Evolutionary conservation across 2,329 filamentous ascomycete species (phyloP).

Genomic region (Cercospora nicotianae): DNA sequence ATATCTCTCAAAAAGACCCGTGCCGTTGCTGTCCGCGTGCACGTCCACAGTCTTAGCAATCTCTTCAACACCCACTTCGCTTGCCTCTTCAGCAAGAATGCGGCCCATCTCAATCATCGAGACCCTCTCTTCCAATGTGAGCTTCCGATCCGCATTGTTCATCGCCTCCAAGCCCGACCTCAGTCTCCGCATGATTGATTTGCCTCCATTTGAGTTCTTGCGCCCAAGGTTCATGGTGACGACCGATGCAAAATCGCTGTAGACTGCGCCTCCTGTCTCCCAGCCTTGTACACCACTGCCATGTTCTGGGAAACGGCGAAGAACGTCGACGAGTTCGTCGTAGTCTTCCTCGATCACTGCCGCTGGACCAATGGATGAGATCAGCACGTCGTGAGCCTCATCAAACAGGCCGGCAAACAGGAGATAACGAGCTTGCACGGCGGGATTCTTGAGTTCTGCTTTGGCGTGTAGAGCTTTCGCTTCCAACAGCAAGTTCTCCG

Average conservation of each 20-base stretch:
- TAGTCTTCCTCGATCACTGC: conserved; percentile 83
- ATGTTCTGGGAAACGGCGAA: conserved; percentile 67
- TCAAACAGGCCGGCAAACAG: conserved; percentile 64
- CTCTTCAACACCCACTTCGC: conserved; percentile 37
- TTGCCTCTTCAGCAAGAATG: conserved; percentile 66
- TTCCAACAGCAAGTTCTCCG: conserved; percentile 77
- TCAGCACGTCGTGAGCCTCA: conserved; percentile 82
- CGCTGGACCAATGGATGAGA: conserved; percentile 74
- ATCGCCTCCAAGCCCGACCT: conserved; percentile 41
- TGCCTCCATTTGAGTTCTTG: conserved; percentile 37
- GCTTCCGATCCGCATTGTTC: conserved; percentile 45
- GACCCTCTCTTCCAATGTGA: conserved; percentile 58
- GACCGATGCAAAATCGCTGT: conserved; percentile 43
- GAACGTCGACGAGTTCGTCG: conserved; percentile 64
- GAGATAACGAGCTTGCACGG: conserved; percentile 73
- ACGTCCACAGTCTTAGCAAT: conserved; percentile 29
- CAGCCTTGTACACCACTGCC: conserved; percentile 57
- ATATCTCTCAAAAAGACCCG: conserved; percentile 48
- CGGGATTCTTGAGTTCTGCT: conserved; percentile 67
- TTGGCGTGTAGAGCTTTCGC: conserved; percentile 83
- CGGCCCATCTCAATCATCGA: conserved; percentile 81
- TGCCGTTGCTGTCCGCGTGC: conserved; percentile 41
- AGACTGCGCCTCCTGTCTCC: conserved; percentile 78
- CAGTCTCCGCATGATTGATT: conserved; percentile 34
- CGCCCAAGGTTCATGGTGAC: conserved; percentile 29